These are phyloP conservation scores for Tolypocladium paradoxum DNA, from an alignment of 2,329 filamentous ascomycete genomes.

Conservation along the genomic window DNA sequence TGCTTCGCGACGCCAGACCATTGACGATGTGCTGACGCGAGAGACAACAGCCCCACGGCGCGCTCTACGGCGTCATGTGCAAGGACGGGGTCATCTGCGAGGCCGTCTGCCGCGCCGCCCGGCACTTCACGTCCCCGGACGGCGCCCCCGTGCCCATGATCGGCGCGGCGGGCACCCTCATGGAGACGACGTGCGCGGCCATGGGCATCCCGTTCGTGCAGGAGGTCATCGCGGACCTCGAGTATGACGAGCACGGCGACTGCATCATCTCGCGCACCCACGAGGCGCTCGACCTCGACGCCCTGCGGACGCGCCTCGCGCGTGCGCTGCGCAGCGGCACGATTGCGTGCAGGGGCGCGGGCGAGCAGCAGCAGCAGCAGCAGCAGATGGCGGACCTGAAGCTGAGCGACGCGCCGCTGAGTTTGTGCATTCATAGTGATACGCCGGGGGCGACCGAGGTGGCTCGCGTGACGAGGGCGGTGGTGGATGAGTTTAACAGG, in stretches of 20 bases:
- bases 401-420: neutral
- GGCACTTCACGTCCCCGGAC: constrained; percentile 16
- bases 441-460: neutral
- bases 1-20: too few relatives aligned
- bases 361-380: too few relatives aligned
- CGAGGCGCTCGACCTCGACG: neutral
- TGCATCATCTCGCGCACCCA: constrained; percentile 1
- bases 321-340: neutral
- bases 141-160: constrained; percentile 12
- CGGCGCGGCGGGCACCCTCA: neutral
- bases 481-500: neutral
- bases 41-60: constrained; percentile 6
- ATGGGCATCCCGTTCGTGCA: constrained; percentile 7
- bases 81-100: constrained; percentile 13
- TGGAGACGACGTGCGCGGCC: constrained; percentile 8
- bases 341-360: neutral
- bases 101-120: constrained; percentile 16
- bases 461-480: neutral
- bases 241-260: constrained; percentile 5
- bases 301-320: neutral
- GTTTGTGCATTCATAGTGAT: constrained; percentile 1
- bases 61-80: constrained; percentile 3
- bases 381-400: neutral
- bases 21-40: too few relatives aligned
- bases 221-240: constrained; percentile 13